A percentile compares a stretch with the other conserved stretches of the same genome.
Evolutionary conservation across 2,329 filamentous ascomycete species (phyloP).

Genomic region (Talaromyces sp.): DNA sequence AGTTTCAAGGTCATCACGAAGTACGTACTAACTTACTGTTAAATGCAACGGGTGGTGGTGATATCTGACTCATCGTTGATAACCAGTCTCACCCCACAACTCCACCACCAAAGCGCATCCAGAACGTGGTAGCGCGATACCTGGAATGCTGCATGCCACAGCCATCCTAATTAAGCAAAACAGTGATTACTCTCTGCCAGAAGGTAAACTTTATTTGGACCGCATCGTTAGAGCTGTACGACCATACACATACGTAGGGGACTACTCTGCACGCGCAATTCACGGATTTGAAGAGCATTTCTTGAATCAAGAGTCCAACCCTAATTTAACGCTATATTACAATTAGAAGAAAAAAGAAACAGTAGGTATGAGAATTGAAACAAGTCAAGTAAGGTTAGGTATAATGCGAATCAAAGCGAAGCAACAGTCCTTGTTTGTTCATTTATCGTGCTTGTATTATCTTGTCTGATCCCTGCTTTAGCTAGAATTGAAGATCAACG

Average conservation of each 20-base stretch:
- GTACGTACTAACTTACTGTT: not conserved
- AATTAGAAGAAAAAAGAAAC: not conserved
- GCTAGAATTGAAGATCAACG: not conserved
- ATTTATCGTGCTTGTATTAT: constrained; percentile 8
- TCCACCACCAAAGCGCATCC: not conserved
- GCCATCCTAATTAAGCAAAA: not conserved
- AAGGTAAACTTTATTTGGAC: not conserved
- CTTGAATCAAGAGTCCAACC: not conserved
- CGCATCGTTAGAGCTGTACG: no score
- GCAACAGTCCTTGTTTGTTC: not conserved
- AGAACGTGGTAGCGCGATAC: not conserved
- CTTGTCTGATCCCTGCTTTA: constrained; percentile 1
- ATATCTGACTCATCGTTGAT: constrained; percentile 1
- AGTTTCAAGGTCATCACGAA: not conserved
- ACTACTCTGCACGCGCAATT: no score
- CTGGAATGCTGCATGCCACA: not conserved
- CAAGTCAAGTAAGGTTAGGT: not conserved
- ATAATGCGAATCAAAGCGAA: constrained; percentile 7
- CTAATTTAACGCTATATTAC: not conserved
- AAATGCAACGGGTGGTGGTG: not conserved
- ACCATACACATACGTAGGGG: no score
- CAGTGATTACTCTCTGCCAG: not conserved
- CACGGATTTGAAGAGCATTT: not conserved
- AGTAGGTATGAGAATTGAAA: constrained; percentile 8
- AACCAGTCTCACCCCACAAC: not conserved